Conservation (phyloP, 1,284 basidiomycete genomes). For the Meira miltonrushii region DNA sequence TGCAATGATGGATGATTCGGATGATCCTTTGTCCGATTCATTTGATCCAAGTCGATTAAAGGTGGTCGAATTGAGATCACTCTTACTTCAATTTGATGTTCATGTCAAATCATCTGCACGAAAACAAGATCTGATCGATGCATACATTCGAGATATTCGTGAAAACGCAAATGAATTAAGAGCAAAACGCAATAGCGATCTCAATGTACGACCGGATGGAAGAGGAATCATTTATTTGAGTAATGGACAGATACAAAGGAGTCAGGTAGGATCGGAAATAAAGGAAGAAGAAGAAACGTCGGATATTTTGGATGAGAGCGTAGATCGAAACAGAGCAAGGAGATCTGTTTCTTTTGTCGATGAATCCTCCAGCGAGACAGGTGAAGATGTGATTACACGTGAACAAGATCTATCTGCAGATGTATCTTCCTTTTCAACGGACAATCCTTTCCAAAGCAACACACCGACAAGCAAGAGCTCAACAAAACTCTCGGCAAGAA, state of each 20-base stretch:
- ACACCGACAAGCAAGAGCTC: neutral
- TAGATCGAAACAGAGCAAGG: neutral
- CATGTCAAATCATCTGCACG: constrained; percentile 71
- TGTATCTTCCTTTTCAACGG: constrained; percentile 55
- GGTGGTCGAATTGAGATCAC: constrained; percentile 70
- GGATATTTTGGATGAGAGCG: constrained; percentile 18
- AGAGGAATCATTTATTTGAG: neutral
- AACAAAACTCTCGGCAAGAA: neutral
- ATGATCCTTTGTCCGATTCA: constrained; percentile 61
- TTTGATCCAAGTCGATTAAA: constrained; percentile 77
- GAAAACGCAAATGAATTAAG: constrained; percentile 22
- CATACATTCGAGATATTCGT: constrained; percentile 63
- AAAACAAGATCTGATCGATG: constrained; percentile 75
- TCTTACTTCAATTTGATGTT: constrained; percentile 77
- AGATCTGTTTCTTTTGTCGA: constrained; percentile 14
- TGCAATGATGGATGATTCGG: neutral
- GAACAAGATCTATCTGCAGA: constrained; percentile 15
- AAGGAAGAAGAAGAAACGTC: constrained; percentile 71
- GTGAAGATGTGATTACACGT: neutral
- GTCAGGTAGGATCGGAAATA: constrained; percentile 36
- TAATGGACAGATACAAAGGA: neutral
- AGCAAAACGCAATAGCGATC: constrained; percentile 58
- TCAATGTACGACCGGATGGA: constrained; percentile 52
- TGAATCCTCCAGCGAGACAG: constrained; percentile 14
- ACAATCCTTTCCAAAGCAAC: constrained; percentile 58